phyloP scores from a whole-genome alignment of 2,329 filamentous ascomycete species.

The Cytospora piceae region DNA sequence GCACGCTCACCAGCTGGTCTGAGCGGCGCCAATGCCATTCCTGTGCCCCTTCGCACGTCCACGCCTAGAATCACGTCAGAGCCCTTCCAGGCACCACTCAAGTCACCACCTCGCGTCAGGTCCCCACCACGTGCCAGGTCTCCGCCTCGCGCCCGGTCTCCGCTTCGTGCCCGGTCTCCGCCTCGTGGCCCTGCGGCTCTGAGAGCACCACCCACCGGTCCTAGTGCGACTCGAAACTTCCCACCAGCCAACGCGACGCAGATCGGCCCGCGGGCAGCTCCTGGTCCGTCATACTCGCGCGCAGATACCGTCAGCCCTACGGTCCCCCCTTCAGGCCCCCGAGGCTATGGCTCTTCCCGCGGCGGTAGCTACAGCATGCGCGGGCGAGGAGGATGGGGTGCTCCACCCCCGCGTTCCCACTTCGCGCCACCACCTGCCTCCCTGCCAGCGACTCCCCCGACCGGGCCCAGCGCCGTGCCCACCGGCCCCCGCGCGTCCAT shows the following conservation, averaged over 20 bases:
- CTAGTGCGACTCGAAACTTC: constrained; percentile 44
- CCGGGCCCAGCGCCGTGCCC: constrained; percentile 48
- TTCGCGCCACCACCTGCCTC: constrained; percentile 38
- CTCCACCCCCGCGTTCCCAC: constrained; percentile 27
- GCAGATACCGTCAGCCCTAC: constrained; percentile 51
- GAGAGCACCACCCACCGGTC: constrained; percentile 54
- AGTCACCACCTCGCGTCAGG: constrained; percentile 9
- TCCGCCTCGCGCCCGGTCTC: constrained; percentile 50
- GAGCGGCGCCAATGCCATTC: constrained; percentile 28
- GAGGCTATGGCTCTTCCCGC: constrained; percentile 54
- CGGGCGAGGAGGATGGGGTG: constrained; percentile 43
- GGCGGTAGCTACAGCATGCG: constrained; percentile 50
- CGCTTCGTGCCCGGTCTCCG: constrained; percentile 48
- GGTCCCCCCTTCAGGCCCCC: constrained; percentile 57
- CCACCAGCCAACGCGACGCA: constrained; percentile 43
- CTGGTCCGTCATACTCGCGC: constrained; percentile 40
- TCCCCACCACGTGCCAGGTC: constrained; percentile 44
- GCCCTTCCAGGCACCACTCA: constrained; percentile 20
- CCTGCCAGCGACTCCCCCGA: constrained; percentile 45
- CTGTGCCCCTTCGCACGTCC: constrained; percentile 25
- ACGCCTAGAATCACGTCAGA: constrained; percentile 24
- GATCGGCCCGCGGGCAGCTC: constrained; percentile 38
- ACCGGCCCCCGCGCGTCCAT: constrained; percentile 51
- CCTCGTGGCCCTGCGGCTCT: constrained; percentile 60
- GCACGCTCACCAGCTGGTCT: constrained; percentile 40